These are phyloP conservation scores for Debaryomycetaceae sp. DNA, from an alignment of 1,139 yeast species.

Conservation along the genomic window DNA sequence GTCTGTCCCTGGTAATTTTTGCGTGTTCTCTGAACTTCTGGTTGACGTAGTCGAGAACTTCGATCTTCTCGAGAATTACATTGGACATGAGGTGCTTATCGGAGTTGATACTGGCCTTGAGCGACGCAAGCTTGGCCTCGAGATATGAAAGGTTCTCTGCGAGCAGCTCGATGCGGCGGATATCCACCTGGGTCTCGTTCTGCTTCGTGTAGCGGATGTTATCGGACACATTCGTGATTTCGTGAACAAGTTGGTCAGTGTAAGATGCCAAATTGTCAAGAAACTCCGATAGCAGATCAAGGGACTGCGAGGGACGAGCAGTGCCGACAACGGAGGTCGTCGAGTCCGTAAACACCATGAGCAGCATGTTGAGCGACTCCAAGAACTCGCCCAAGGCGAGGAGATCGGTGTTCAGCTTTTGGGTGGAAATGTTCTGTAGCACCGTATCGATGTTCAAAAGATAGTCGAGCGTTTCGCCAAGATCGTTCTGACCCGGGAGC, in stretches of 20 bases:
- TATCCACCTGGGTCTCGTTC: neutral
- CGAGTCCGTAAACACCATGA: neutral
- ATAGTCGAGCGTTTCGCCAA: constrained; percentile 27
- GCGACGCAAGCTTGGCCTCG: constrained; percentile 24
- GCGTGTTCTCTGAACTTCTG: constrained; percentile 25
- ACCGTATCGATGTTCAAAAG: constrained; percentile 33
- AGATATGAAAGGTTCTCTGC: constrained; percentile 7
- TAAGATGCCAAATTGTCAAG: neutral
- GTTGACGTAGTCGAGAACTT: constrained; percentile 31
- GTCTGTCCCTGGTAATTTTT: constrained; percentile 19
- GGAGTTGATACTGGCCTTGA: constrained; percentile 21
- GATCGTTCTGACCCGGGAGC: constrained; percentile 8
- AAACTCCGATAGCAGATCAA: neutral
- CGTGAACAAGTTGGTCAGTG: neutral
- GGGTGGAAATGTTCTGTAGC: neutral
- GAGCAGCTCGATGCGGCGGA: neutral
- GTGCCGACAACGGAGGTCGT: neutral
- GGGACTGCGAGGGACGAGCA: neutral
- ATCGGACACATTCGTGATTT: neutral
- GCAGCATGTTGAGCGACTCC: neutral
- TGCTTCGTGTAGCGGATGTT: neutral
- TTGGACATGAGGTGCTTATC: constrained; percentile 24
- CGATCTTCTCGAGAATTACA: constrained; percentile 29
- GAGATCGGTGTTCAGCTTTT: neutral
- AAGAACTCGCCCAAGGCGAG: neutral